A percentile compares a stretch with the other conserved stretches of the same genome.
Conservation (phyloP, 1,284 basidiomycete genomes). For the Agroathelia rolfsii region DNA sequence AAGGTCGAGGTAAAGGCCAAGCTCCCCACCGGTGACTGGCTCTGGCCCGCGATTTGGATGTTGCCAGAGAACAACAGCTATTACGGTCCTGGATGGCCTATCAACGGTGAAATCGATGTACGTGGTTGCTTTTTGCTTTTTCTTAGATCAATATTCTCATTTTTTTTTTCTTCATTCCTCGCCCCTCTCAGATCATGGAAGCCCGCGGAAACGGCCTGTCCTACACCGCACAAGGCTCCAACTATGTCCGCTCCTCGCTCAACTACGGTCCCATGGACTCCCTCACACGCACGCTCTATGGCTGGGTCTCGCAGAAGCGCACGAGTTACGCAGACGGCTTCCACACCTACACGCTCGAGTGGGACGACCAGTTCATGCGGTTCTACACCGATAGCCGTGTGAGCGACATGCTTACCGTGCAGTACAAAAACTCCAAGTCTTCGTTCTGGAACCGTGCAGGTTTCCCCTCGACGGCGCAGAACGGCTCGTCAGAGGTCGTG, state of each 20-base stretch:
- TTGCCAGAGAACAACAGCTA: constrained; percentile 61
- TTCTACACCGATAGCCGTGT: constrained; percentile 39
- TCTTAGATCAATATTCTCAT: constrained; percentile 1
- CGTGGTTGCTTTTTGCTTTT: constrained; percentile 11
- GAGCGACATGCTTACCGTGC: no score
- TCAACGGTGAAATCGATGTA: constrained; percentile 66
- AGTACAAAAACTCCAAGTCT: no score
- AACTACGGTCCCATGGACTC: constrained; percentile 65
- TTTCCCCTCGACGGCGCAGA: constrained; percentile 37
- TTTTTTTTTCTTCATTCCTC: constrained; percentile 2
- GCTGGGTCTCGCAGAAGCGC: constrained; percentile 61
- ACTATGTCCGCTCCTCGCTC: constrained; percentile 64
- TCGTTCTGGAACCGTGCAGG: constrained; percentile 36
- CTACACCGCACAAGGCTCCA: constrained; percentile 57
- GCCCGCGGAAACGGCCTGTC: constrained; percentile 53
- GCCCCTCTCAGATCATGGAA: constrained; percentile 49
- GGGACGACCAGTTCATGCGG: constrained; percentile 65
- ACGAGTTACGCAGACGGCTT: constrained; percentile 53
- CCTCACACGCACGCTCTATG: constrained; percentile 49
- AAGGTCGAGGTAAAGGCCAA: constrained; percentile 62
- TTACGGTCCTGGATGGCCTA: constrained; percentile 70
- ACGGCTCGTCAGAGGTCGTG: constrained; percentile 40
- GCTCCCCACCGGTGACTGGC: constrained; percentile 56
- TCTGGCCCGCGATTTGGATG: constrained; percentile 86
- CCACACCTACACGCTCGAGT: constrained; percentile 72